Conservation (phyloP, 345 rosid species). For the Murraya paniculata region DNA sequence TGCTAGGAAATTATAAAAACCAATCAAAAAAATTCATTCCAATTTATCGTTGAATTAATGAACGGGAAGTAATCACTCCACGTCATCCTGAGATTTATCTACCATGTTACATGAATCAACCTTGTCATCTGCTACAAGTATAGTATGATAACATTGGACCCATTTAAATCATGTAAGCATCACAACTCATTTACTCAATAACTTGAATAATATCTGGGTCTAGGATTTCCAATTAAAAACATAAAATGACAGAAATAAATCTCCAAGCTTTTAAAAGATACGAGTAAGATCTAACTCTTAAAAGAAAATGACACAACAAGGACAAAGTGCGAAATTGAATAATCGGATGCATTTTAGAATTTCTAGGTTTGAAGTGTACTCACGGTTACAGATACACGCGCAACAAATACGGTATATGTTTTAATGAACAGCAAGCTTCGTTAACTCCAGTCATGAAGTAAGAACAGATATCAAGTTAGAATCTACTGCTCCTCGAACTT, state of each 20-base stretch:
- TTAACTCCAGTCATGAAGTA: neutral
- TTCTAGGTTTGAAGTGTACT: neutral
- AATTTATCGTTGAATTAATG: neutral
- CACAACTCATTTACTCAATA: neutral
- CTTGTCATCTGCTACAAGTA: neutral
- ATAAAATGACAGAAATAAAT: too few relatives aligned
- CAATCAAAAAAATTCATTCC: neutral
- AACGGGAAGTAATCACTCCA: neutral
- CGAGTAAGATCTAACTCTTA: neutral
- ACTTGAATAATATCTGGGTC: neutral
- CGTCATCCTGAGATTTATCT: neutral
- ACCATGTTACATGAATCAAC: neutral
- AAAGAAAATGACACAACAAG: neutral
- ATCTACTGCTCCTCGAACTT: conserved; percentile 49
- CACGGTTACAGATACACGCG: neutral
- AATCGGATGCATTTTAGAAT: neutral
- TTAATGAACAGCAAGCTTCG: neutral
- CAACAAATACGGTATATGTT: neutral
- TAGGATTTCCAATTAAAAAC: too few relatives aligned
- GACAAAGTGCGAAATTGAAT: neutral
- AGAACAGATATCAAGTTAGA: neutral
- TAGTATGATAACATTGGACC: neutral
- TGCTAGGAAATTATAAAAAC: neutral
- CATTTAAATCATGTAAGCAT: too few relatives aligned
- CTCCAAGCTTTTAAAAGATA: too few relatives aligned